phyloP scores from a whole-genome alignment of 371 early-diverging fungal genomes.

The Fennellomyces sp. region DNA sequence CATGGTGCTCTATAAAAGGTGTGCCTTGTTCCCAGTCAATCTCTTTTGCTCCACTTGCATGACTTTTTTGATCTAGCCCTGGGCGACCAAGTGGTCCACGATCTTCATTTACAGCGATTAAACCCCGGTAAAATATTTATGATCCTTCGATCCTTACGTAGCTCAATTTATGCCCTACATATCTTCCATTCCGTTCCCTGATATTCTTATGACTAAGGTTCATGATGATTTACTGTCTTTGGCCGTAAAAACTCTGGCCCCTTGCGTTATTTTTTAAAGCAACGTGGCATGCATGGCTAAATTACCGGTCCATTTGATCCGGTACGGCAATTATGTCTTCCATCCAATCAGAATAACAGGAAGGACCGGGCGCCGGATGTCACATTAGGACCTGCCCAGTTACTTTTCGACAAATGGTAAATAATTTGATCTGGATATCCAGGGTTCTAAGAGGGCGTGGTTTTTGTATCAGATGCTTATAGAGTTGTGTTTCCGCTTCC shows the following conservation, averaged over 20 bases:
- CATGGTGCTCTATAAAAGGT: not conserved
- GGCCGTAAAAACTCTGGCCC: too few species aligned
- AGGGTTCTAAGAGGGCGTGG: not conserved
- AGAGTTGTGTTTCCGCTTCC: too few species aligned
- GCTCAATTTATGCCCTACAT: not conserved
- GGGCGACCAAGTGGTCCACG: not conserved
- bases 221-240: too few species aligned
- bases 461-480: too few species aligned
- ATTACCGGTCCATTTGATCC: slow-evolving; percentile 1
- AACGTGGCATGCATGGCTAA: not conserved
- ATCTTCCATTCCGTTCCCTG: too few species aligned
- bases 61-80: not conserved
- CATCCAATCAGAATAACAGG: not conserved
- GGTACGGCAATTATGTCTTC: slow-evolving; percentile 6
- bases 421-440: slow-evolving; percentile 1
- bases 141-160: not conserved
- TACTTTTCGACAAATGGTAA: too few species aligned
- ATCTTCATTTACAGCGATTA: not conserved
- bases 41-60: not conserved
- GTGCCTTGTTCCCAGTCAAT: too few species aligned
- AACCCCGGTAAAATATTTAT: slow-evolving; percentile 5
- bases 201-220: too few species aligned
- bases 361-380: not conserved
- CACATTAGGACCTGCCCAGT: too few species aligned
- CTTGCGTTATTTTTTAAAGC: too few species aligned